These are phyloP conservation scores for Neodidymelliopsis sp. DNA, from an alignment of 2,329 filamentous ascomycete species.

Conservation along the genomic window DNA sequence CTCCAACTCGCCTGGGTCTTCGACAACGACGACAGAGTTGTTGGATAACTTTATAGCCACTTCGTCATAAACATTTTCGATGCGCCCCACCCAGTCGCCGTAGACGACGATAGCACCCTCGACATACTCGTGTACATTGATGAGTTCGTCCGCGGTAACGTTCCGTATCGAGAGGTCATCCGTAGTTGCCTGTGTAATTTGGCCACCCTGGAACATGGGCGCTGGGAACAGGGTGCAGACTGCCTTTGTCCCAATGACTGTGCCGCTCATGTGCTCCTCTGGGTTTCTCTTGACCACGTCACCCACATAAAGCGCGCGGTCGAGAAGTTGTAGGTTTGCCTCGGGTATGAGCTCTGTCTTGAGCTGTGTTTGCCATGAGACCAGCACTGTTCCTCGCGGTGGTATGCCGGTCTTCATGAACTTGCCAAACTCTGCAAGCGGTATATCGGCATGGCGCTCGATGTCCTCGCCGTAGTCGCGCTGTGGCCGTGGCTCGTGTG, in stretches of 20 bases:
- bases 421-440: slow-evolving; percentile 42
- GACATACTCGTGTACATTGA: slow-evolving; percentile 54
- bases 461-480: slow-evolving; percentile 50
- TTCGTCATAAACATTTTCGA: slow-evolving; percentile 59
- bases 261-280: slow-evolving; percentile 61
- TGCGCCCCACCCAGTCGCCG: slow-evolving; percentile 63
- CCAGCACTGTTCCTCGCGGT: slow-evolving; percentile 60
- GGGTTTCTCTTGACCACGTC: slow-evolving; percentile 61
- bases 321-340: slow-evolving; percentile 58
- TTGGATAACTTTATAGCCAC: slow-evolving; percentile 61
- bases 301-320: slow-evolving; percentile 63
- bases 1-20: slow-evolving; percentile 54
- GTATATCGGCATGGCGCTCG: slow-evolving; percentile 43
- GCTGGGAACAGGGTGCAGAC: slow-evolving; percentile 55
- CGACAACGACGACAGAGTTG: slow-evolving; percentile 62
- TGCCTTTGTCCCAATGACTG: slow-evolving; percentile 58
- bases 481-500: slow-evolving; percentile 54
- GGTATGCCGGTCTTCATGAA: slow-evolving; percentile 57
- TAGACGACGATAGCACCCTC: slow-evolving; percentile 63
- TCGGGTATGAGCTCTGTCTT: slow-evolving; percentile 52
- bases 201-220: slow-evolving; percentile 34
- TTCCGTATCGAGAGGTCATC: slow-evolving; percentile 49
- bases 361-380: slow-evolving; percentile 56
- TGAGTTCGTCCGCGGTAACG: slow-evolving; percentile 56
- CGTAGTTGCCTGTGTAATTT: slow-evolving; percentile 30